These are phyloP conservation scores for Intubia oerlemansii DNA, from an alignment of 2,329 filamentous ascomycete species.

Conservation along the genomic window DNA sequence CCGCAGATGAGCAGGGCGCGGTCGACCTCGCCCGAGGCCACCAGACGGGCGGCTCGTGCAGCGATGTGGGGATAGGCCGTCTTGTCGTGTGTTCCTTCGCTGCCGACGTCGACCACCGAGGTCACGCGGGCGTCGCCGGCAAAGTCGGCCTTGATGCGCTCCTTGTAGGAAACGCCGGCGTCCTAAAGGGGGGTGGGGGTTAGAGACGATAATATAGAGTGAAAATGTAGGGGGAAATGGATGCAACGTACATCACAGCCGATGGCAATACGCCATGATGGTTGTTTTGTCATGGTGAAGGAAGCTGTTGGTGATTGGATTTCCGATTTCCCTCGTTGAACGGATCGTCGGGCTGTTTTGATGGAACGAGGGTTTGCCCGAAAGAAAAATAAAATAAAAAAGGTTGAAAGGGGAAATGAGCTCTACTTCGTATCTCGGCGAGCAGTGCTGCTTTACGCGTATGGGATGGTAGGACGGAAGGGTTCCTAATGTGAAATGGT, in stretches of 20 bases:
- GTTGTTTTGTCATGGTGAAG: constrained; percentile 11
- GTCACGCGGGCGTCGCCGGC: constrained; percentile 43
- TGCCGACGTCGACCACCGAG: constrained; percentile 54
- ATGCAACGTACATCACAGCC: constrained; percentile 27
- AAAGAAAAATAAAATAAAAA: too few relatives aligned
- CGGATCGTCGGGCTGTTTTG: too few relatives aligned
- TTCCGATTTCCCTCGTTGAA: too few relatives aligned
- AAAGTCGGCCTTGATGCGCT: constrained; percentile 53
- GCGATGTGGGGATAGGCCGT: constrained; percentile 63
- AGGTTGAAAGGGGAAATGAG: too few relatives aligned
- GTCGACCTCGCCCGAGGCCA: constrained; percentile 7
- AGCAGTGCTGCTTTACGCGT: too few relatives aligned
- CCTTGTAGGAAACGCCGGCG: constrained; percentile 60
- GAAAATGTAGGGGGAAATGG: background rate
- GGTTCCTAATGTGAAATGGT: too few relatives aligned
- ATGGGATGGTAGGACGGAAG: too few relatives aligned
- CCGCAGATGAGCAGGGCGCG: constrained; percentile 69
- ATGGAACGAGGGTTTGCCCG: too few relatives aligned
- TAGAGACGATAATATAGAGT: background rate
- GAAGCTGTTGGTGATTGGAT: too few relatives aligned
- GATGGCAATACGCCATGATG: constrained; percentile 29
- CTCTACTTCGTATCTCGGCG: too few relatives aligned
- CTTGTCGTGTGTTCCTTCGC: constrained; percentile 43
- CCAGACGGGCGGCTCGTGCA: constrained; percentile 7
- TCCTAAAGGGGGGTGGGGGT: constrained; percentile 6